phyloP scores from a whole-genome alignment of 2,329 filamentous ascomycete species.

The Aureobasidium zeae region DNA sequence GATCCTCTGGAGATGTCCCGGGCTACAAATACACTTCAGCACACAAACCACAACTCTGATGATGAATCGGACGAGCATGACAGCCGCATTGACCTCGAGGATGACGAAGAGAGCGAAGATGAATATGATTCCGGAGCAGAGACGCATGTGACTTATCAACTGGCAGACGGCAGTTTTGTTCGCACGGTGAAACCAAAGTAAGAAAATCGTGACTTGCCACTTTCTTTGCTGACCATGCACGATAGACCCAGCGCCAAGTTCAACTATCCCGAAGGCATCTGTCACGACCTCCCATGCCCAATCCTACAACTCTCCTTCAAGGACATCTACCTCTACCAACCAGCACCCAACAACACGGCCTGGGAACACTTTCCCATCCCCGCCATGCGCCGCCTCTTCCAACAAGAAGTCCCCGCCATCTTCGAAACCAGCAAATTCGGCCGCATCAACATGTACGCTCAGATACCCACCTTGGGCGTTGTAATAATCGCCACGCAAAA shows the following conservation, averaged over 20 bases:
- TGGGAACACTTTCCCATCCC: conserved; percentile 15
- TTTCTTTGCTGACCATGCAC: not conserved
- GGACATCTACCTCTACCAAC: conserved; percentile 38
- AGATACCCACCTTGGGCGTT: conserved; percentile 61
- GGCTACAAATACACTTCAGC: not conserved
- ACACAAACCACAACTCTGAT: not conserved
- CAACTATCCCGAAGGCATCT: conserved; percentile 20
- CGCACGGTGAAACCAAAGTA: conserved; percentile 19
- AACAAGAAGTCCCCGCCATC: conserved; percentile 28
- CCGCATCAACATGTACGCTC: conserved; percentile 52
- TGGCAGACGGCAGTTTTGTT: conserved; percentile 22
- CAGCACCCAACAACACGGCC: conserved; percentile 16
- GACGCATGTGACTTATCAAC: not conserved
- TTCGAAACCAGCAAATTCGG: conserved; percentile 29
- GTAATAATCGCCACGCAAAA: conserved; percentile 58
- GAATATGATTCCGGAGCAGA: conserved; percentile 5
- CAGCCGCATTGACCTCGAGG: not conserved
- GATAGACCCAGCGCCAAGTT: conserved; percentile 19
- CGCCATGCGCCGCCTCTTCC: conserved; percentile 27
- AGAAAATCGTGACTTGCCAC: conserved; percentile 23
- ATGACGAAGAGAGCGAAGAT: conserved; percentile 6
- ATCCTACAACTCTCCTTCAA: conserved; percentile 34
- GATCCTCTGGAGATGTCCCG: not conserved
- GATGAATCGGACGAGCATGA: conserved; percentile 14
- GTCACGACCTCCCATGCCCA: conserved; percentile 29